Base-by-base conservation (phyloP, 2,329 filamentous ascomycete genomes). In the Colletotrichum truncatum region DNA sequence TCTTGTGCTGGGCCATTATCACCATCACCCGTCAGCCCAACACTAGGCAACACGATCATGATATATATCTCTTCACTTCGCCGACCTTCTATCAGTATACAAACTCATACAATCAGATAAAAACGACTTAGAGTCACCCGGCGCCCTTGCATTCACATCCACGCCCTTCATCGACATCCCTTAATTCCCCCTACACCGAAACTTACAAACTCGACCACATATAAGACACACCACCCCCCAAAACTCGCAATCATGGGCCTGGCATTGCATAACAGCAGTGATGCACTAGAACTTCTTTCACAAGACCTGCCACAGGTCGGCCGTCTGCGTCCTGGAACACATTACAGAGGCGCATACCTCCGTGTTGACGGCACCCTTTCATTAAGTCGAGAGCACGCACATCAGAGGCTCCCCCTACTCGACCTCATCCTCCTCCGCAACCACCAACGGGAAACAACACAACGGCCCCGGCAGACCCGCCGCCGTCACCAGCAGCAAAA, bases 381-480 rank as follows among this genome's bases (percentile, higher is more conserved):
- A 3, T 14, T 65, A 16, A 28, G 21, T 21, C 18, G 54, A 11
- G 48, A 49, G 34, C 55, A 52, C 36, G 46, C 62, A 39, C 49
- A 46, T 7, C 51, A 48, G 16, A 56, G 51, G 18, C 51, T 55
- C 16, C 65, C 36, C n/a, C 65, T 66, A 16, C 26, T 66, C 18
- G 30, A 66, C 11, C 62, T 66, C 46, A 28, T 64, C 5, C 55
- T 64, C 25, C n/a, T 39, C 25, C 32, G 49, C n/a, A 54, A 67
- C 38, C 55, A 54, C 14, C 49, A 55, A 6, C 30, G 25, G 4
- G 41, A n/a, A n/a, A n/a, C 45, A 5, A 10, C 43, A 2, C 32
- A 51, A 6, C 7, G 11, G 11, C 61, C 30, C n/a, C 55, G 56
- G 12, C 41, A 6, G 5, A 25, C 48, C 5, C 43, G 38, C 25